Base-by-base conservation (phyloP, 2,329 filamentous ascomycete genomes). In the Lecanicillium sp. region DNA sequence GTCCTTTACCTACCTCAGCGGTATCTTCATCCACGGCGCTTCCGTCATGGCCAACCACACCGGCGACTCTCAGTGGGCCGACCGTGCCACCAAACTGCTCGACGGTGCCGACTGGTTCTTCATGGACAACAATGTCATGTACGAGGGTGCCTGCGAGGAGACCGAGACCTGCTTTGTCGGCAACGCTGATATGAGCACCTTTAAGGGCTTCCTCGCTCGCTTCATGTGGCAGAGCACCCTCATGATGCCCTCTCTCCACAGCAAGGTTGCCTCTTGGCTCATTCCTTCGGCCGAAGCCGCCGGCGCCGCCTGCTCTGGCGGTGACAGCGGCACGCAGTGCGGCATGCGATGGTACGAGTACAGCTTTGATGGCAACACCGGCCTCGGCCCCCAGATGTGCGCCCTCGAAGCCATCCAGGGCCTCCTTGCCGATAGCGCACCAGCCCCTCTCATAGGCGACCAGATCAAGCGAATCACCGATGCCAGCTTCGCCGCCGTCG, bases 191-290 rank as follows among this genome's bases (percentile, higher is more conserved):
- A 78, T 80, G 68, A 72, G 69, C 49, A 77, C 74, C 8, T 83
- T 81, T 70, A 87, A 86, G 60, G 79, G 70, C 31, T 81, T 79
- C 54, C 66, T 83, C 20, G 66, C 77, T 18, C 75, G 79, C 39
- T 81, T 79, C 62, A 72, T 82, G 63, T 80, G 71, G 60, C 66
- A 71, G 33, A 69, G 76, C 4, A 66, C 74, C 25, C 54, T 69
- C 36, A 65, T 81, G 59, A 65, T 77, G 42, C 75, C 79, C 9
- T 69, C 68, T 15, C 70, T 79, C 15, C 58, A 60, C 3, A 39
- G 58, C 4, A 59, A 64, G 4, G 65, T 83, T 33, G 60, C 66
- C 36, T 53, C 56, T 3, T 58, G 72, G 33, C 66, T 84, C 30
- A 54, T 61, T 5, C 54, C 69, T 2, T 74, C 74, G 3, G 74